A percentile compares a stretch with the other conserved stretches of the same genome.
phyloP scores from a whole-genome alignment of 306 rosid species.

The Vigna unguiculata region DNA sequence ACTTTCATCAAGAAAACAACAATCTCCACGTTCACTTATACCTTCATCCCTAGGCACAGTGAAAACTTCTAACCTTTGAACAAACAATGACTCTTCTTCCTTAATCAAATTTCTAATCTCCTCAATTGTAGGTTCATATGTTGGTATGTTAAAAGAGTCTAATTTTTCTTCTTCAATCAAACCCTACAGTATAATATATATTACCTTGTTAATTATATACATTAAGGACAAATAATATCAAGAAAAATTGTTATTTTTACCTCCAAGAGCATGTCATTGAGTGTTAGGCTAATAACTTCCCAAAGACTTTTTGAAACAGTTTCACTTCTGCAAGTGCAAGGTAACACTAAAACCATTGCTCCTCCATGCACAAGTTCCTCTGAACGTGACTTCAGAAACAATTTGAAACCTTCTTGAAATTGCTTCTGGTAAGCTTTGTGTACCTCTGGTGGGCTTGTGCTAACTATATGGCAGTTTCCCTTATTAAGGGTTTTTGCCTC shows the following conservation, averaged over 20 bases:
- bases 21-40: conserved; percentile 5
- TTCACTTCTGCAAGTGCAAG: neutral
- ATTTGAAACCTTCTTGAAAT: conserved; percentile 50
- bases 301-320: neutral
- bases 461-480: conserved; percentile 24
- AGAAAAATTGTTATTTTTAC: neutral
- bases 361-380: conserved; percentile 57
- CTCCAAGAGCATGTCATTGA: neutral
- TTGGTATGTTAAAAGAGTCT: conserved; percentile 31
- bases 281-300: no score
- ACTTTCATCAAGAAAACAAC: conserved; percentile 5
- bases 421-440: conserved; percentile 44
- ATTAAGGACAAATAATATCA: neutral
- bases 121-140: conserved; percentile 13
- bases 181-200: conserved; percentile 3
- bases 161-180: conserved; percentile 37
- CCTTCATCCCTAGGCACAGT: conserved; percentile 33
- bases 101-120: conserved; percentile 15
- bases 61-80: conserved; percentile 10
- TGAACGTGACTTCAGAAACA: conserved; percentile 50
- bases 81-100: conserved; percentile 30
- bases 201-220: no score
- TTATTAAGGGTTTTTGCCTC: neutral
- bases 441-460: conserved; percentile 49
- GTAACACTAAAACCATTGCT: conserved; percentile 48